Percentiles rank a stretch among this genome's conserved stretches.
These are phyloP conservation scores for Leccinum arenicola DNA, from an alignment of 768 basidiomycete genomes.

Conservation along the genomic window DNA sequence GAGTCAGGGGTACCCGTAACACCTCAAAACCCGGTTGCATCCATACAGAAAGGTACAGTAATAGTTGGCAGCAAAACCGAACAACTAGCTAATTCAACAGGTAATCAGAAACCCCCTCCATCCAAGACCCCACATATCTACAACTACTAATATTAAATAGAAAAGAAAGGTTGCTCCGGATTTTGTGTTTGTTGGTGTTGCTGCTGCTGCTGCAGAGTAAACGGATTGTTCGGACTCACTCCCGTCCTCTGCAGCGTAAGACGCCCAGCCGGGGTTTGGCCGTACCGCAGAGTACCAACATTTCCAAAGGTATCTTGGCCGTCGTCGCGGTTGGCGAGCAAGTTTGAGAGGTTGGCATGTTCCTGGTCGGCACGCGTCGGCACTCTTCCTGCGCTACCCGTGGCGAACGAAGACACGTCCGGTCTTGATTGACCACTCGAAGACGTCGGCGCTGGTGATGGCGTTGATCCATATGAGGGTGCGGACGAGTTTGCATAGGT, in stretches of 20 bases:
- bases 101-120: background rate
- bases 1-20: too few relatives aligned
- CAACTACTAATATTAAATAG: slow-evolving; percentile 44
- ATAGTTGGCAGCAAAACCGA: background rate
- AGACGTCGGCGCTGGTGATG: slow-evolving; percentile 42
- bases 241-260: slow-evolving; percentile 48
- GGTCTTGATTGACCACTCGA: slow-evolving; percentile 37
- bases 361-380: slow-evolving; percentile 60
- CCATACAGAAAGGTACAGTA: too few relatives aligned
- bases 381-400: slow-evolving; percentile 15
- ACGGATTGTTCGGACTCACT: slow-evolving; percentile 56
- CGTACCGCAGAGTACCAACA: slow-evolving; percentile 71
- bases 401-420: slow-evolving; percentile 24
- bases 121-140: background rate
- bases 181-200: slow-evolving; percentile 53
- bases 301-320: slow-evolving; percentile 98
- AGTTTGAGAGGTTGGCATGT: slow-evolving; percentile 67
- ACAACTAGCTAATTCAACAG: slow-evolving; percentile 15
- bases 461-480: slow-evolving; percentile 32
- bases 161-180: slow-evolving; percentile 78
- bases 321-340: slow-evolving; percentile 88
- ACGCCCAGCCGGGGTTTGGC: slow-evolving; percentile 54
- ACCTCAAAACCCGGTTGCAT: too few relatives aligned
- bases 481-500: slow-evolving; percentile 54
- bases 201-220: slow-evolving; percentile 42